Base-by-base conservation (phyloP, 2,329 filamentous ascomycete species). In the Hortaea sp. region DNA sequence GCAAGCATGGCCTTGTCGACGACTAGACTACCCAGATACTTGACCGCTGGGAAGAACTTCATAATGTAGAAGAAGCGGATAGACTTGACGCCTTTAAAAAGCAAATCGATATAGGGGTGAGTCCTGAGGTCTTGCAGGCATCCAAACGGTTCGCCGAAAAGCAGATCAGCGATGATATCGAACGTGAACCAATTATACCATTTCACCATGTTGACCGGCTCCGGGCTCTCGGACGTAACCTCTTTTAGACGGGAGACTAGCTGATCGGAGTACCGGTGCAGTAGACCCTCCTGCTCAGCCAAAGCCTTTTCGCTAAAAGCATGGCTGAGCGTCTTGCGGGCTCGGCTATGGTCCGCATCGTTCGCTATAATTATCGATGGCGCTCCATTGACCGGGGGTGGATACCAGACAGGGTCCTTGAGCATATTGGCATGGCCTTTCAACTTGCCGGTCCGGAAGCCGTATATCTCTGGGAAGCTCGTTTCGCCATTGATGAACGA, bases 401-500 rank as follows among this genome's bases (percentile, higher is more conserved):
- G 47, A 38, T 60, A 67, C 64, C 65, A 68, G 1, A 53, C 52
- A 0, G 47, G 55, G 42, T 70, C 57, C 47, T 70, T 71, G 5
- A 61, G 51, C 42, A 64, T 64, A 35, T n/a, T n/a, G 32, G 9
- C 7, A 35, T 62, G 59, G 29, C 47, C 63, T 58, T 57, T 66
- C 55, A 53, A 31, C 47, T 65, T 66, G 20, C 65, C 65, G 0
- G 57, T 56, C 6, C 57, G 50, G 41, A 57, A 56, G 20, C 67
- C 68, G 49, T 70, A 71, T 32, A 72, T 67, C 29, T 71, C 69
- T 42, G 62, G 61, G 63, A 65, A 71, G 1, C 67, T 66, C 1
- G 63, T 65, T 1, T 70, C 66, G n/a, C 56, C 65, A 3, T 65
- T 63, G 43, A 62, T 70, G 55, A 70, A 69, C 1, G 68, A 69